Evolutionary conservation across 108 stramenopile genomes (phyloP).

Genomic region (Skeletonema tropicum): DNA sequence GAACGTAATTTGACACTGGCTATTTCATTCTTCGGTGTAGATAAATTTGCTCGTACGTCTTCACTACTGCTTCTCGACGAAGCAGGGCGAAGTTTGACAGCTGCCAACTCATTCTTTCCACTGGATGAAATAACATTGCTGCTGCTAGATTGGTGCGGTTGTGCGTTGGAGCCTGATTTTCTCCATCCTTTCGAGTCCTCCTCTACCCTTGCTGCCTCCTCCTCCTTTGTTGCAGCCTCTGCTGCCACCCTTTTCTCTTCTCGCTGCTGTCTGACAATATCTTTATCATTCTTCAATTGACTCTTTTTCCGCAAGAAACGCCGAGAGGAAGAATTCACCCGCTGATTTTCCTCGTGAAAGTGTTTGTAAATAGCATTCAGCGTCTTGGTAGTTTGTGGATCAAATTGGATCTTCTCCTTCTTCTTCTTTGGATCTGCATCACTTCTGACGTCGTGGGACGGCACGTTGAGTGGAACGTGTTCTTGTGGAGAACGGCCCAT

Average conservation of each 20-base stretch:
- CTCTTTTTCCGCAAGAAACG: slow-evolving; percentile 30
- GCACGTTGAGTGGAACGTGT: slow-evolving; percentile 20
- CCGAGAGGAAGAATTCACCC: background rate
- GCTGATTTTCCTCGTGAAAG: slow-evolving; percentile 14
- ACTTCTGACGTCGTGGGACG: background rate
- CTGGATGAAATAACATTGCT: background rate
- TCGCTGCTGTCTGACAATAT: slow-evolving; percentile 25
- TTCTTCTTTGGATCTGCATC: slow-evolving; percentile 14
- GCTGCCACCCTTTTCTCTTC: background rate
- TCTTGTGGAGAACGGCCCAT: slow-evolving; percentile 22
- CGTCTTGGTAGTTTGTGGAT: slow-evolving; percentile 26
- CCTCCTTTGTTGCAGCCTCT: background rate
- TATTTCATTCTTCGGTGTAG: slow-evolving; percentile 1
- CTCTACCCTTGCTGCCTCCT: background rate
- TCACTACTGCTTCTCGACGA: background rate
- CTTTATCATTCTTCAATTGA: slow-evolving; percentile 48
- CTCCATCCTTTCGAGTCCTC: background rate
- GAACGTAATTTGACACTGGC: slow-evolving; percentile 1
- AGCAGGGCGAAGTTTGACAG: background rate
- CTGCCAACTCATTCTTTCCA: background rate
- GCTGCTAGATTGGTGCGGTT: background rate
- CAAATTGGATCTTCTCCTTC: slow-evolving; percentile 33
- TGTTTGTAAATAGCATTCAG: slow-evolving; percentile 41
- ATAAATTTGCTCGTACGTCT: background rate
- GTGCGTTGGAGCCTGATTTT: background rate